These are phyloP conservation scores for Pseudonitzschia pungens DNA, from an alignment of 108 stramenopile species.

Conservation along the genomic window DNA sequence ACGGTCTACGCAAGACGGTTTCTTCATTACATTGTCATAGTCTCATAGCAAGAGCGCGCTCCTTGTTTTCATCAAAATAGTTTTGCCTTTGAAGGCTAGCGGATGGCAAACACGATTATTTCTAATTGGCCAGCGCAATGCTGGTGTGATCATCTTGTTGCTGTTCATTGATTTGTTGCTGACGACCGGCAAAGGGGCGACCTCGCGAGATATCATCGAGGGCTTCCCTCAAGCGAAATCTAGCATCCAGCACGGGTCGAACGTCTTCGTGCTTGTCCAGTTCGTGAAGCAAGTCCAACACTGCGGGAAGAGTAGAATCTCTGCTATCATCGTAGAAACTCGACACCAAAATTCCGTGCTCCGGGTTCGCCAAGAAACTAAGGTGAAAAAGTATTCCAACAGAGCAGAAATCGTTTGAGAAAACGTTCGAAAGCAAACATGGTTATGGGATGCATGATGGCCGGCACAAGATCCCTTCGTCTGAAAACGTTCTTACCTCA, in stretches of 20 bases:
- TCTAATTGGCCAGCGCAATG: slow-evolving; percentile 18
- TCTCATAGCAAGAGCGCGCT: background rate
- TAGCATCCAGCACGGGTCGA: slow-evolving; percentile 77
- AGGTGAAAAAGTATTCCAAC: background rate
- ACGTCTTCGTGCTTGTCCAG: slow-evolving; percentile 90
- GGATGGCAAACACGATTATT: background rate
- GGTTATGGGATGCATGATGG: background rate
- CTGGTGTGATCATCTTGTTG: slow-evolving; percentile 9
- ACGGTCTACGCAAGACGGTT: background rate
- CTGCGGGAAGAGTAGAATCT: slow-evolving; percentile 89
- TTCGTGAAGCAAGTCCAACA: slow-evolving; percentile 88
- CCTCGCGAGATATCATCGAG: slow-evolving; percentile 40
- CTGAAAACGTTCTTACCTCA: slow-evolving; percentile 43
- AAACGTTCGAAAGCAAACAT: background rate
- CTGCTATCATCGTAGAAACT: slow-evolving; percentile 95
- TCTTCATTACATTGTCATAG: background rate
- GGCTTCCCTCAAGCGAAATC: slow-evolving; percentile 83
- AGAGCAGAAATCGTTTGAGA: background rate
- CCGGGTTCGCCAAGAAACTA: slow-evolving; percentile 81
- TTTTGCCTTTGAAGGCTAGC: background rate
- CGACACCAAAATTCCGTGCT: slow-evolving; percentile 98
- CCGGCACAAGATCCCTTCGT: background rate
- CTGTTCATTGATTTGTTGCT: slow-evolving; percentile 28
- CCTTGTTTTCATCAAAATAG: background rate
- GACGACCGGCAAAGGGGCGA: slow-evolving; percentile 32